Evolutionary conservation across 176 grass and related monocot genomes (phyloP).

Genomic region (Hordeum vulgare): DNA sequence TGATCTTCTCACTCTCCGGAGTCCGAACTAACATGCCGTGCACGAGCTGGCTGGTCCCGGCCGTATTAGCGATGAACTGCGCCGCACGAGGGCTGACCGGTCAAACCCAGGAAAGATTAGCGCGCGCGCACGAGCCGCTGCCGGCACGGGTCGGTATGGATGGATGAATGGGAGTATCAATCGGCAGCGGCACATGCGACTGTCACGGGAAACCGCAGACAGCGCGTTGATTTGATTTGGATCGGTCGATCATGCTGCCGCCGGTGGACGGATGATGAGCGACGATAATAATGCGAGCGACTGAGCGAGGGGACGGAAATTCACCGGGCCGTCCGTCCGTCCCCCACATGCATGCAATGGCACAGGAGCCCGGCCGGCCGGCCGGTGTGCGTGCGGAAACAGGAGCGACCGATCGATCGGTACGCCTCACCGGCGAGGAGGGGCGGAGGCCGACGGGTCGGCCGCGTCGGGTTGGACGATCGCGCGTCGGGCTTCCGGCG

Average conservation of each 20-base stretch:
- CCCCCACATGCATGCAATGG: neutral
- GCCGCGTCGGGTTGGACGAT: neutral
- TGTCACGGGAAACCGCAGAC: constrained; percentile 25
- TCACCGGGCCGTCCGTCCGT: neutral
- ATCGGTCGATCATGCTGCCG: neutral
- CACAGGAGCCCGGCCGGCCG: neutral
- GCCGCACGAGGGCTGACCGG: constrained; percentile 16
- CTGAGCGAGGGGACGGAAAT: neutral
- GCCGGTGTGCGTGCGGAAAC: neutral
- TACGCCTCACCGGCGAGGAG: neutral
- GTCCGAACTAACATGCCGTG: neutral
- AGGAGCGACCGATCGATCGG: neutral
- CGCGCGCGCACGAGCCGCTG: neutral
- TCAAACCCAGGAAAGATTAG: neutral
- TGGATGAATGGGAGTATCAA: neutral
- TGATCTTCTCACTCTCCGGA: neutral
- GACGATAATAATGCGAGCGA: neutral
- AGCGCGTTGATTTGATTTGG: constrained; percentile 1
- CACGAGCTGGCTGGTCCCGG: constrained; percentile 16
- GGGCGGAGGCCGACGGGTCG: neutral
- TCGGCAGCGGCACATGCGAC: constrained; percentile 16
- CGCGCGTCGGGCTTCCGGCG: neutral
- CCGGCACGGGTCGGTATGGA: neutral
- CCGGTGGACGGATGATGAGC: neutral
- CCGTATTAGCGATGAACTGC: neutral